Conservation (phyloP, 306 rosid species). For the Quercus bicolor region DNA sequence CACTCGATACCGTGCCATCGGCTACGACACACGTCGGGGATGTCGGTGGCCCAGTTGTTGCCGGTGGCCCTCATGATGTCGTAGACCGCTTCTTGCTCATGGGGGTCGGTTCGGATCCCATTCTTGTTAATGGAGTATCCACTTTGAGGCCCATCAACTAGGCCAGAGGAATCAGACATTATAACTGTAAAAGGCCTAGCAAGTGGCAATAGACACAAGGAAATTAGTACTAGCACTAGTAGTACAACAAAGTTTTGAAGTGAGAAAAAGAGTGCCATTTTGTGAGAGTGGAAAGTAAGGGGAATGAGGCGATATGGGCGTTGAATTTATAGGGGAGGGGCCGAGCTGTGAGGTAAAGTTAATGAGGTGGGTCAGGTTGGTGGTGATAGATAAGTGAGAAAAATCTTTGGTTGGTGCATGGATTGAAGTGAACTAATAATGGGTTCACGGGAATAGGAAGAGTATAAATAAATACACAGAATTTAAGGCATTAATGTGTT, state of each 20-base stretch:
- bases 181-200: slow-evolving; percentile 55
- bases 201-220: slow-evolving; percentile 7
- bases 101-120: slow-evolving; percentile 50
- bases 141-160: slow-evolving; percentile 69
- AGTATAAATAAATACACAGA: slow-evolving; percentile 32
- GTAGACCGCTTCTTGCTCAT: slow-evolving; percentile 73
- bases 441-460: slow-evolving; percentile 56
- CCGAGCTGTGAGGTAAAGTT: neutral
- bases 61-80: slow-evolving; percentile 89
- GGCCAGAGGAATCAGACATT: slow-evolving; percentile 56
- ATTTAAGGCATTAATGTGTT: slow-evolving; percentile 40
- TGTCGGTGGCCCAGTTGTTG: slow-evolving; percentile 74
- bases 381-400: neutral
- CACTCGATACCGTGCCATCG: slow-evolving; percentile 98
- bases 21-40: slow-evolving; percentile 79
- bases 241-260: neutral
- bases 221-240: neutral
- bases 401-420: slow-evolving; percentile 35
- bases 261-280: slow-evolving; percentile 35
- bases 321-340: slow-evolving; percentile 5
- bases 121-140: slow-evolving; percentile 57
- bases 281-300: slow-evolving; percentile 4
- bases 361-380: slow-evolving; percentile 25
- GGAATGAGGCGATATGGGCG: neutral
- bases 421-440: slow-evolving; percentile 27